Evolutionary conservation across 2,329 filamentous ascomycete species (phyloP), one percentile per base, ranked within the genome.

Genomic region (Fusarium foetens): DNA sequence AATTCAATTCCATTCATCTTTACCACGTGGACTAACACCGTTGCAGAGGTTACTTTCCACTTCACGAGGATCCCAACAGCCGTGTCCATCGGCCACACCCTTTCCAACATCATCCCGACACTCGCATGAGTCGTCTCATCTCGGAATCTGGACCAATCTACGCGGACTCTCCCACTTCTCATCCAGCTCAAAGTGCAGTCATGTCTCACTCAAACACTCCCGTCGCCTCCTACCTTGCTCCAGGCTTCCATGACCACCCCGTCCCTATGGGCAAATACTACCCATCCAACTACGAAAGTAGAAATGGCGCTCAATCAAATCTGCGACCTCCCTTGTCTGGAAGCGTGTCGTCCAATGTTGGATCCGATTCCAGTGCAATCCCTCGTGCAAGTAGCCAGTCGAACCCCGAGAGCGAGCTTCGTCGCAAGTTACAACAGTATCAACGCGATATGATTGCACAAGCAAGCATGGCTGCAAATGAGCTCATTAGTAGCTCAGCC

Each of bases 201-300:
- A 72, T 72, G 59, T 55, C 70, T 46, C 75, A 75, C 14, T 68
- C 81, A 35, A 82, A 81, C 71, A 84, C 84, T 11, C 85, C 86
- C 11, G 83, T 88, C 39, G 80, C 86, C 13, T 87, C 86, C 3
- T 88, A 88, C 66, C 81, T 86, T 36, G 86, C 87, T 11, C 84
- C 83, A 31, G 86, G 86, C 5, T 81, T 85, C 41, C 83, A 86
- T 54, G 84, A 84, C 41, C 83, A 79, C 39, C 79, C 83, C 8
- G 79, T 89, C 36, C 87, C 88, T 0, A 82, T 89, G 80, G 89
- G 89, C 29, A 91, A 90, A 79, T 91, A 91, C 74, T 90, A 91
- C 65, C 89, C 89, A 1, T 86, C 87, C 31, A 90, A 90, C 79
- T 91, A 89, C 73, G 87, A 89, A 71, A 82, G 81, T 33, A 77